These are phyloP conservation scores for Ogataea populi-albae DNA, from an alignment of 805 yeast species.

Conservation along the genomic window DNA sequence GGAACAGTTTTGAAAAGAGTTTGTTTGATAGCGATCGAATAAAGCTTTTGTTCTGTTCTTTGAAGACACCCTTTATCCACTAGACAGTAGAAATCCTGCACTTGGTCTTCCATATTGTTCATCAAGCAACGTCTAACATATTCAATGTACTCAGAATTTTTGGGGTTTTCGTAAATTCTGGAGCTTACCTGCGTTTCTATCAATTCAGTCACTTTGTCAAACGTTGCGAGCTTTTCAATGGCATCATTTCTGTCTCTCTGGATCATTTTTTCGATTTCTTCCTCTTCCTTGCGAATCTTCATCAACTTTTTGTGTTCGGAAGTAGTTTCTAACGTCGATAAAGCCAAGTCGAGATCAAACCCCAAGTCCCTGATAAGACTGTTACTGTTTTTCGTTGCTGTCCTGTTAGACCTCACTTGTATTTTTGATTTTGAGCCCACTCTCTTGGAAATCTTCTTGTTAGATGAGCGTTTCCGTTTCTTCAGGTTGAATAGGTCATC, in stretches of 20 bases:
- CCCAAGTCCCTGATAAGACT: conserved; percentile 18
- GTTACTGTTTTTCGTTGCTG: conserved; percentile 9
- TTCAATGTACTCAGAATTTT: conserved; percentile 11
- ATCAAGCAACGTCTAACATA: conserved; percentile 10
- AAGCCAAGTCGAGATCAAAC: conserved; percentile 17
- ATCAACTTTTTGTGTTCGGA: conserved; percentile 13
- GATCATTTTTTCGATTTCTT: conserved; percentile 17
- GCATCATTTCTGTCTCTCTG: conserved; percentile 10
- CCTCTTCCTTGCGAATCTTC: conserved; percentile 13
- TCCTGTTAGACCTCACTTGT: conserved; percentile 5
- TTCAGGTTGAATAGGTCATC: conserved; percentile 11
- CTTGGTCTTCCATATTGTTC: conserved; percentile 9
- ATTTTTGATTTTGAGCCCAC: conserved; percentile 5
- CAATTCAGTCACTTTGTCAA: conserved; percentile 6
- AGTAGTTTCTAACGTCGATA: conserved; percentile 9
- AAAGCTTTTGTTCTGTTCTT: background rate
- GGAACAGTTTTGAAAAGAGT: conserved; percentile 1
- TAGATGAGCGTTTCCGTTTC: conserved; percentile 4
- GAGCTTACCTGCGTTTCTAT: conserved; percentile 8
- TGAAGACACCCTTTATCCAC: conserved; percentile 9
- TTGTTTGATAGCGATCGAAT: conserved; percentile 4
- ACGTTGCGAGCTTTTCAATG: conserved; percentile 4
- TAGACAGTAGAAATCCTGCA: conserved; percentile 17
- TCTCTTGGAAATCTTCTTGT: conserved; percentile 1
- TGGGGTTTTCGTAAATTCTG: conserved; percentile 6